phyloP scores from a whole-genome alignment of 345 rosid species.

The Zanthoxylum bungeanum region DNA sequence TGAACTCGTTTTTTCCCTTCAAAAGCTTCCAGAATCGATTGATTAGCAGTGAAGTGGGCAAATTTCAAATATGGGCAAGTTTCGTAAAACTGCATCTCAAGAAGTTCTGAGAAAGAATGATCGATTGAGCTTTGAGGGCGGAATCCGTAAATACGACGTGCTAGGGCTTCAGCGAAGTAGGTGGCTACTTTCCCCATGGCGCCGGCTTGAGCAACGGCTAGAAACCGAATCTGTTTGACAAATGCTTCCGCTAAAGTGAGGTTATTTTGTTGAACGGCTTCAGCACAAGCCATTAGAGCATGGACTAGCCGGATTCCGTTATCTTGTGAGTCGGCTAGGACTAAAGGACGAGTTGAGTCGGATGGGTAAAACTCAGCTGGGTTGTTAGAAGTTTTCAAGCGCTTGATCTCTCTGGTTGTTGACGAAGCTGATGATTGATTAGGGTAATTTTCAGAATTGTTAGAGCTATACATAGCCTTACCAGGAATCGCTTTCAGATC shows the following conservation, averaged over 20 bases:
- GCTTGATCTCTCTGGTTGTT: slow-evolving; percentile 20
- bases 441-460: neutral
- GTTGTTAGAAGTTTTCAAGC: slow-evolving; percentile 38
- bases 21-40: slow-evolving; percentile 80
- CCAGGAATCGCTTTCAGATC: slow-evolving; percentile 78
- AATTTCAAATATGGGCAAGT: slow-evolving; percentile 83
- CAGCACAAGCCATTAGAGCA: slow-evolving; percentile 75
- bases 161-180: slow-evolving; percentile 77
- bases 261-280: slow-evolving; percentile 60
- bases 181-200: slow-evolving; percentile 83
- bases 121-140: slow-evolving; percentile 43
- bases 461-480: slow-evolving; percentile 43
- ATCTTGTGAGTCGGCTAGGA: slow-evolving; percentile 75
- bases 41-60: slow-evolving; percentile 85
- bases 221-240: slow-evolving; percentile 58
- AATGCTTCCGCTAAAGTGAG: slow-evolving; percentile 55
- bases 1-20: slow-evolving; percentile 59
- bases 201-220: slow-evolving; percentile 62
- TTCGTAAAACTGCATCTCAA: slow-evolving; percentile 87
- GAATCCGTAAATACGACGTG: slow-evolving; percentile 59
- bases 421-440: neutral
- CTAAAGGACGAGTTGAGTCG: slow-evolving; percentile 50
- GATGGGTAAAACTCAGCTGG: slow-evolving; percentile 10
- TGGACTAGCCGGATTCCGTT: slow-evolving; percentile 78
- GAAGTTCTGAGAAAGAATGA: slow-evolving; percentile 46